Evolutionary conservation across 2,329 filamentous ascomycete species (phyloP), one percentile per base, ranked within the genome.

Genomic region (Ceratocystis eucalypticola): DNA sequence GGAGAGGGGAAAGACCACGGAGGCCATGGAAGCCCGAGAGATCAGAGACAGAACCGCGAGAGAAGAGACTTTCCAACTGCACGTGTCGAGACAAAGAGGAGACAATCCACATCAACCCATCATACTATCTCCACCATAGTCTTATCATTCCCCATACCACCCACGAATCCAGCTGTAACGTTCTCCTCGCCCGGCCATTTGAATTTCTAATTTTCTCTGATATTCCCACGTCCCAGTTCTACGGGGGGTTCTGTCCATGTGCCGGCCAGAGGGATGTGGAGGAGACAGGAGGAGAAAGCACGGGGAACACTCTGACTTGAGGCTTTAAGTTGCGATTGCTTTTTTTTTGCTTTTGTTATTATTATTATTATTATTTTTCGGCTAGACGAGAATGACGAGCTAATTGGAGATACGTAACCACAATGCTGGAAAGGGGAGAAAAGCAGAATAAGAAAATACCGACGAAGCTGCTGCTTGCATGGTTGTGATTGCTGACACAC

Each of bases 381-480:
- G 2, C 8, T 30, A 15, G 8, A 3, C 33, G 8, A 3, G 8
- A 3, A 37, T 10, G 8, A 48, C 20, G 22, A 59, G 30, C 41
- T 20, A 61, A 61, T n/a, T 55, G n/a, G 50, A 25, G 20, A 17
- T 48, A 46, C 59, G 30, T 46, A 65, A 44, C 50, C 50, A 50
- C 22, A 61, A 20, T 61, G 50, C 33, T 55, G 64, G 57, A 48
- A 48, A 61, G 17, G 61, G 64, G 44, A 64, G 44, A 33, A 12
- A 53, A 50, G 37, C 25, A 22, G 30, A 28, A 53, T 44, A 55
- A 28, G 25, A 55, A 28, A 55, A 25, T 15, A 22, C 37, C 37
- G 37, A 15, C 37, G 3, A 41, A 41, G 37, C 37, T 22, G n/a
- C 20, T 55, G 10, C 50, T 25, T 55, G 50, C 25, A 55, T 22